A percentile compares a stretch with the other conserved stretches of the same genome.
Evolutionary conservation across 1,284 basidiomycete genomes (phyloP).

Genomic region (Irpex sp.): DNA sequence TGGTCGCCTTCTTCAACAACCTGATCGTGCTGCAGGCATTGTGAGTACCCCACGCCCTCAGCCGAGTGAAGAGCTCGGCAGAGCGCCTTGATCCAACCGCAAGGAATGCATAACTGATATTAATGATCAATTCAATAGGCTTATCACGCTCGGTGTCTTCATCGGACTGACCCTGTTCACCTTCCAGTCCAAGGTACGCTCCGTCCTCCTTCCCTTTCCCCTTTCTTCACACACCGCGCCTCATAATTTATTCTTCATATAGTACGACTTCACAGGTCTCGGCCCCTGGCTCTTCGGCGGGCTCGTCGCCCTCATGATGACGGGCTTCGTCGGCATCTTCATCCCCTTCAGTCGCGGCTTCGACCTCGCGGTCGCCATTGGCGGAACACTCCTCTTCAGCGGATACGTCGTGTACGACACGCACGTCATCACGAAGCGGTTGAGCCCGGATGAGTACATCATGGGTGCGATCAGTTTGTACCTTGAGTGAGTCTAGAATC

Average conservation of each 20-base stretch:
- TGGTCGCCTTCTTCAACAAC: constrained; percentile 74
- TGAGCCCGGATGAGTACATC: constrained; percentile 88
- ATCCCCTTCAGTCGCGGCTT: constrained; percentile 75
- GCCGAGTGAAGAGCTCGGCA: too few relatives aligned
- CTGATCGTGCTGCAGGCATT: constrained; percentile 83
- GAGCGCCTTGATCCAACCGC: not conserved
- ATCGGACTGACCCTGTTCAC: constrained; percentile 85
- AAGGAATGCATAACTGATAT: not conserved
- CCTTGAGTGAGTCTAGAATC: constrained; percentile 60
- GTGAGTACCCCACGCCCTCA: constrained; percentile 35
- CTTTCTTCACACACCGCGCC: not conserved
- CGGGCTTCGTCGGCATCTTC: constrained; percentile 75
- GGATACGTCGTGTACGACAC: constrained; percentile 87
- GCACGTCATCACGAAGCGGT: constrained; percentile 73
- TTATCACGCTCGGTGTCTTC: constrained; percentile 87
- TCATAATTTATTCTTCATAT: constrained; percentile 11
- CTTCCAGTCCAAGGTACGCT: constrained; percentile 68
- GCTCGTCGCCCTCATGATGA: constrained; percentile 70
- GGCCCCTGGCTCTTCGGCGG: constrained; percentile 82
- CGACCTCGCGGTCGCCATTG: constrained; percentile 75
- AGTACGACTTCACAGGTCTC: constrained; percentile 87
- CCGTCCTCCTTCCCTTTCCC: not conserved
- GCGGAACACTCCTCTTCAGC: constrained; percentile 81
- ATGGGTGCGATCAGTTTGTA: constrained; percentile 84
- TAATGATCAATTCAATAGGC: constrained; percentile 30